Evolutionary conservation across 2,329 filamentous ascomycete species (phyloP), one percentile per base, ranked within the genome.

Genomic region (Alternaria rosae): DNA sequence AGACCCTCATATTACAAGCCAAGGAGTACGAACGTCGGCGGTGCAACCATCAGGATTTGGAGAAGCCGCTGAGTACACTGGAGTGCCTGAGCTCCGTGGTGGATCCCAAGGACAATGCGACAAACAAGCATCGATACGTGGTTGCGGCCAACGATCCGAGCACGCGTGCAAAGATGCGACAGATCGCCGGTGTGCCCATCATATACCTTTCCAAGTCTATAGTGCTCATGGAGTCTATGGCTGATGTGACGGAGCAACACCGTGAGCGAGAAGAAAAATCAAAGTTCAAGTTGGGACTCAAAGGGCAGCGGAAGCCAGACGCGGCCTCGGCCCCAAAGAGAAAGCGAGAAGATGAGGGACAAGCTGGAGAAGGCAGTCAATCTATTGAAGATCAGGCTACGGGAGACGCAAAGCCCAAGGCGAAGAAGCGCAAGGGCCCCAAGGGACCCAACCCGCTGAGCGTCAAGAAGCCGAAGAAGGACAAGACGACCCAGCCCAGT

Each of bases 211-310:
- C 89, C 67, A 85, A 91, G 58, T 92, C 89, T 64, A 91, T 96
- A 56, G 92, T 94, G 87, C 89, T 91, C 57, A 85, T 92, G 83
- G 88, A 92, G 78, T 91, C 91, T 13, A 93, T 95, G 90, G 89
- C 91, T 17, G 85, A 84, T 41, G 85, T 85, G 56, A 91, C 89
- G 15, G 86, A 85, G 41, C 84, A 87, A 60, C 84, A 88, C 48
- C 86, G 90, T 63, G 86, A 89, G 54, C 83, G 83, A 61, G 91
- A 92, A 65, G 92, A 95, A 83, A 87, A 85, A 70, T 85, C 84
- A 59, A 96, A 96, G 80, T 92, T 94, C 73, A 86, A 89, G 66
- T 85, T 86, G 17, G 92, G 91, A 48, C 80, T 93, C 67, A 90
- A 87, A 77, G 83, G 73, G 12, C 82, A 67, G 68, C 70, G 74